Base-by-base conservation (phyloP, 352 stramenopile species). In the Phytophthora pisi region DNA sequence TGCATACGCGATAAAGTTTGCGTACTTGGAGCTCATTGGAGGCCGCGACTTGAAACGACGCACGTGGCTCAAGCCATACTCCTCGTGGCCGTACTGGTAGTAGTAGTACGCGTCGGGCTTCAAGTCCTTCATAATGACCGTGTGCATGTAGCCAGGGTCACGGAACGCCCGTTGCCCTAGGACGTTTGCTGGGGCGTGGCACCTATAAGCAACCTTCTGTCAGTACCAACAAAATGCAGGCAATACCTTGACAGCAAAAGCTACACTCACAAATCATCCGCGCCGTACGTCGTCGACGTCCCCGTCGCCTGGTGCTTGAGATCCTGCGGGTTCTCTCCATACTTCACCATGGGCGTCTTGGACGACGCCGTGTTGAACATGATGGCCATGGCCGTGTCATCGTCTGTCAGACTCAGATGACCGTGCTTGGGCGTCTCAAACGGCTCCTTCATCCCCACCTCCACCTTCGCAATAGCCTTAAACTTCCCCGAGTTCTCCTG, bases 341-440 rank as follows among this genome's bases (percentile, higher is more conserved):
- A 92, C 42, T 71, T 77, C 4, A 80, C 81, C 10, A 70, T 57
- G 0, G 81, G 85, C 15, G 63, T 83, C 9, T 74, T 66, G 0
- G 74, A 66, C 1, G 82, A 90, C 7, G 77, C 83, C 10, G 86
- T 90, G 43, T 90, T 93, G 57, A 89, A 93, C 77, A 91, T 77
- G 30, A 93, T 55, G 0, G 75, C 77, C 83, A 93, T 92, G 10
- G 83, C 78, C 3, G 77, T 58, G 8, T 72, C 56, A 11, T 79
- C 55, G 11, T 82, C 77, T 1, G 79, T 90, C 16, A 93, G 63
- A 57, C 79, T 87, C 16, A 93, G 51, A 46, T 93, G 86, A 13
- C 86, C 86, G 24, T 93, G 86, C 67, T 93, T 92, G 5, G 86
- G 86, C 1, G 78, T 57, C n/a, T 76, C 62, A 6, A 82, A 78